Conservation (phyloP, 139 green algal genomes). For the Chlamydomonas sphaeroides region DNA sequence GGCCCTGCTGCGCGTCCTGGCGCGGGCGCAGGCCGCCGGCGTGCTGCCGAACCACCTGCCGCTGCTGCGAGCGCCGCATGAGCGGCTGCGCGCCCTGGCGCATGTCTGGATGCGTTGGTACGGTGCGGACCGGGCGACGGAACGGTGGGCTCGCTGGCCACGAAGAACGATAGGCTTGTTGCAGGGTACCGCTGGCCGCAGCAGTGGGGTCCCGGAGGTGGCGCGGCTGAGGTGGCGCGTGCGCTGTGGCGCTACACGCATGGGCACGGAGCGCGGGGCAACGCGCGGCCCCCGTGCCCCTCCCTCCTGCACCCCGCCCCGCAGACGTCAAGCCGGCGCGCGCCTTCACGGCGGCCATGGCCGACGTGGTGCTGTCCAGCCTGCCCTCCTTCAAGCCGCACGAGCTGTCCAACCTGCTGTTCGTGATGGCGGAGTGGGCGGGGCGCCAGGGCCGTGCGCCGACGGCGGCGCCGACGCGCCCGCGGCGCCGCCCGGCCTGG, state of each 20-base stretch:
- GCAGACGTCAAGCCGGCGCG: constrained; percentile 12
- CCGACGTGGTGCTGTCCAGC: background rate
- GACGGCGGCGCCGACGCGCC: too few relatives aligned
- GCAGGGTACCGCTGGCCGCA: background rate
- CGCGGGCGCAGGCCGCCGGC: background rate
- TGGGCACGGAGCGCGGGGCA: too few relatives aligned
- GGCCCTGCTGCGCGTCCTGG: background rate
- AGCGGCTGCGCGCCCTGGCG: constrained; percentile 18
- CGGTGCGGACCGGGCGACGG: too few relatives aligned
- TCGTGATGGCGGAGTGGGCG: constrained; percentile 7
- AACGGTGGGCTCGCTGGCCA: too few relatives aligned
- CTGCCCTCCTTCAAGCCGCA: background rate
- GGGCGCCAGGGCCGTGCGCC: background rate
- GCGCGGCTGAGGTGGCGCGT: too few relatives aligned
- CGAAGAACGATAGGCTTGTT: too few relatives aligned
- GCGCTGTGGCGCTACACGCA: too few relatives aligned
- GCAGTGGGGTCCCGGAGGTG: too few relatives aligned
- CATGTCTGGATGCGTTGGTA: too few relatives aligned
- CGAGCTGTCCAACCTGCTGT: constrained; percentile 19
- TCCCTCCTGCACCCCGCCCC: background rate
- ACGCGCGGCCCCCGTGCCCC: too few relatives aligned
- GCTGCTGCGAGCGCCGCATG: constrained; percentile 23
- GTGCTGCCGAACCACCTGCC: background rate
- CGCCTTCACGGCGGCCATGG: background rate
- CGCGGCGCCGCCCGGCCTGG: background rate